These are phyloP conservation scores for Saccharomycopsis olivae DNA, from an alignment of 805 yeast species.

Conservation along the genomic window DNA sequence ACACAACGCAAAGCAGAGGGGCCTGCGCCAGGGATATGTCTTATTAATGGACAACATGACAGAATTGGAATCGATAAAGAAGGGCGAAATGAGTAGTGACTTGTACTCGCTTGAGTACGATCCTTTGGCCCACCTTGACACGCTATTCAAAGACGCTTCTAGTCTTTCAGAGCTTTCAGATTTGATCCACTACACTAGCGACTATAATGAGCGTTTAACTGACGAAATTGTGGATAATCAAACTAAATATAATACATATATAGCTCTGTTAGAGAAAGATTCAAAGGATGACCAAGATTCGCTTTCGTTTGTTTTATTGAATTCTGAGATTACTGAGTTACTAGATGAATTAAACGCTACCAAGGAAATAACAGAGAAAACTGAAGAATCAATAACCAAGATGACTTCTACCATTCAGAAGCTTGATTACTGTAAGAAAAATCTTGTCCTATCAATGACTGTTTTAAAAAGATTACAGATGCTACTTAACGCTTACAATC, in stretches of 20 bases:
- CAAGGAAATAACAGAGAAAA: conserved; percentile 36
- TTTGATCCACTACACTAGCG: conserved; percentile 37
- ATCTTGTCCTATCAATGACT: conserved; percentile 76
- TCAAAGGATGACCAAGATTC: not conserved
- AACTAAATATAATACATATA: conserved; percentile 14
- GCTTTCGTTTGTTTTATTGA: not conserved
- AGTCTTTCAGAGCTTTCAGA: conserved; percentile 41
- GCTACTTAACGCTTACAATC: conserved; percentile 65
- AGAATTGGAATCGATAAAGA: too few relatives aligned
- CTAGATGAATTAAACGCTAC: conserved; percentile 22
- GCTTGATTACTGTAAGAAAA: conserved; percentile 74
- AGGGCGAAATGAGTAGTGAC: too few relatives aligned
- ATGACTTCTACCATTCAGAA: conserved; percentile 73
- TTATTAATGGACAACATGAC: too few relatives aligned
- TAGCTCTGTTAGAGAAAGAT: conserved; percentile 2
- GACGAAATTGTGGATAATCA: conserved; percentile 32
- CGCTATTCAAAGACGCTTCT: conserved; percentile 40
- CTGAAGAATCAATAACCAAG: conserved; percentile 50
- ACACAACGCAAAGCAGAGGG: too few relatives aligned
- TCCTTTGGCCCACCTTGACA: conserved; percentile 41
- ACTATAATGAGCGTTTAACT: conserved; percentile 41
- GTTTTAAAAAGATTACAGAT: conserved; percentile 79
- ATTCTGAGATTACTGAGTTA: not conserved
- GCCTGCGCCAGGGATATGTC: too few relatives aligned
- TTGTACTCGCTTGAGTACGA: conserved; percentile 33